phyloP scores from a whole-genome alignment of 148 eudicot genomes.

The Nepenthes mirabilis region DNA sequence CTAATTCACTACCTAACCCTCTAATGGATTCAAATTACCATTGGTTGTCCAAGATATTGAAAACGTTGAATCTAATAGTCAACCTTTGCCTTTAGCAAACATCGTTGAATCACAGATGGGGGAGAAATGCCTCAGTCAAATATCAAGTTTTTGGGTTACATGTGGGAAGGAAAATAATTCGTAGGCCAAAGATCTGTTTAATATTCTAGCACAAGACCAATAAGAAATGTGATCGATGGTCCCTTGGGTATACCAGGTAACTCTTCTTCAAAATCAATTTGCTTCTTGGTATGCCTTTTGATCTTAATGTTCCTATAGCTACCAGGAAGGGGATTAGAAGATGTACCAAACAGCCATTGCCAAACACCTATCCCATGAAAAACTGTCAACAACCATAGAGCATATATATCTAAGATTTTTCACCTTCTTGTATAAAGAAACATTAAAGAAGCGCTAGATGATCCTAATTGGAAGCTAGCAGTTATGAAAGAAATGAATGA shows the following conservation, averaged over 20 bases:
- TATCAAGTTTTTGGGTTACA: not conserved
- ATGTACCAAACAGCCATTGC: not conserved
- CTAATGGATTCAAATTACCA: too few relatives aligned
- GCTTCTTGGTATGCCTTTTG: not conserved
- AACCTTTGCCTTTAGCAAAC: too few relatives aligned
- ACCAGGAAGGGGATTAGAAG: not conserved
- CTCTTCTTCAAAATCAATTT: not conserved
- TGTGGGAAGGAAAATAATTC: too few relatives aligned
- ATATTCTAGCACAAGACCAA: not conserved
- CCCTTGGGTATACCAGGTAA: not conserved
- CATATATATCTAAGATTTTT: not conserved
- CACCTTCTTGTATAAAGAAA: slow-evolving; percentile 3
- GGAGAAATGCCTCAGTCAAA: not conserved
- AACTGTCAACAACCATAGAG: not conserved
- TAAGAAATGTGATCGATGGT: not conserved
- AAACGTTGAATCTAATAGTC: too few relatives aligned
- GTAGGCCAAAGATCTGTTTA: not conserved
- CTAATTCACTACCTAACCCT: too few relatives aligned
- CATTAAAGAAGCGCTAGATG: not conserved
- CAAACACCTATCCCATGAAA: not conserved
- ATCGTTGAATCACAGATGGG: not conserved
- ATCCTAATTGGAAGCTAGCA: not conserved
- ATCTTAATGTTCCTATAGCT: not conserved
- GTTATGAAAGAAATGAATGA: not conserved
- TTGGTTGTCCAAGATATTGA: too few relatives aligned